Evolutionary conservation across 768 basidiomycete species (phyloP).

Genomic region (Lyophyllum shimeji): DNA sequence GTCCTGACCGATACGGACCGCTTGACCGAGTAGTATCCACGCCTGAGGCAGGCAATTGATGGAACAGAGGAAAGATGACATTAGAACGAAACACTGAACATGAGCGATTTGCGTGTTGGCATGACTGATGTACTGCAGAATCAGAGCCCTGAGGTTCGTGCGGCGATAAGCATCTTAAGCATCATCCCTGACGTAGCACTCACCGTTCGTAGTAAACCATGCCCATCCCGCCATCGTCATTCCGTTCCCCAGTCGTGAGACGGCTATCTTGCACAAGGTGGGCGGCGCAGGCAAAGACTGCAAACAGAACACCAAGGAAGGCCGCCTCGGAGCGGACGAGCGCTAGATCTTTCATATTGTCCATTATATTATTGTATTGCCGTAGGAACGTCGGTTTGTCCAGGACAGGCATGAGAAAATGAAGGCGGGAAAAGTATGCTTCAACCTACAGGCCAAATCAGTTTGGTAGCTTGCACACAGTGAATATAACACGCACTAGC

Average conservation of each 20-base stretch:
- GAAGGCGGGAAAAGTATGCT: slow-evolving; percentile 84
- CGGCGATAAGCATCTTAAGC: slow-evolving; percentile 16
- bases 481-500: slow-evolving; percentile 52
- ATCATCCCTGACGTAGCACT: slow-evolving; percentile 22
- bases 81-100: slow-evolving; percentile 86
- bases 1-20: slow-evolving; percentile 87
- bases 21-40: slow-evolving; percentile 91
- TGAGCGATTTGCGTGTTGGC: slow-evolving; percentile 82
- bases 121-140: slow-evolving; percentile 90
- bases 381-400: slow-evolving; percentile 83
- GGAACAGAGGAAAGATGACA: slow-evolving; percentile 90
- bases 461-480: slow-evolving; percentile 18
- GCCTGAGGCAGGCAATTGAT: slow-evolving; percentile 93
- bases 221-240: slow-evolving; percentile 82
- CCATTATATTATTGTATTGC: slow-evolving; percentile 75
- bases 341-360: slow-evolving; percentile 51
- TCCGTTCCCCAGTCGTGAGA: slow-evolving; percentile 50
- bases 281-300: slow-evolving; percentile 89
- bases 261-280: slow-evolving; percentile 76
- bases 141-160: slow-evolving; percentile 61
- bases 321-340: slow-evolving; percentile 63
- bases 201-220: slow-evolving; percentile 91
- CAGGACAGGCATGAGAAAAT: slow-evolving; percentile 86
- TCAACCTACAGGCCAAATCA: slow-evolving; percentile 56
- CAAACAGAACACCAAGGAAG: slow-evolving; percentile 81